Evolutionary conservation across 164 flowering plant species (phyloP), one percentile per base, ranked within the genome.

Genomic region (Piper longum): DNA sequence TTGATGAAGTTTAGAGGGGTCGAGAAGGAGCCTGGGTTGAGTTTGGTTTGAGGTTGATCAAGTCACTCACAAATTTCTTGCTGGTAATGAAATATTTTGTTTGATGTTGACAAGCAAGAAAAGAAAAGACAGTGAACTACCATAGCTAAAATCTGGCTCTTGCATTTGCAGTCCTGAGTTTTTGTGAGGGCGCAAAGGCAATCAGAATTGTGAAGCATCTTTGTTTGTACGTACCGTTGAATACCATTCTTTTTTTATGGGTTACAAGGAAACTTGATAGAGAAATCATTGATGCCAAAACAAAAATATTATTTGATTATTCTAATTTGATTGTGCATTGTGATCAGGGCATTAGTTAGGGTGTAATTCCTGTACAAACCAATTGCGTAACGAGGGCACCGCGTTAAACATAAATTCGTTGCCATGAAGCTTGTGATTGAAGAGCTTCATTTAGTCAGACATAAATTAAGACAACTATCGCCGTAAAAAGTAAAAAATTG

Each of bases 161-260:
- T 64, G 71, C 74, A 16, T 72, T 67, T 61, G 65, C 62, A 11
- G 43, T 67, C 12, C 64, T 67, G n/a, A 26, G 41, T 9, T 57
- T 57, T 19, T 16, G 42, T 11, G 60, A 56, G 39, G 41, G 43
- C 44, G 52, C 60, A 4, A 48, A 13, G 39, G 44, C 67, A 8
- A 67, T 72, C 39, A 67, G 71, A 57, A 48, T 72, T 55, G 66
- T 78, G 77, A 82, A 82, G 70, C 80, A 82, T 70, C 79, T 82
- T 63, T 65, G 86, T 40, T 77, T 75, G 56, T 82, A 82, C 64
- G 36, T 26, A 26, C 36, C 36, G 55, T 63, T 8, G 84, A 82
- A 62, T 82, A 81, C 62, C 83, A 82, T 68, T 54, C 56, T 59
- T 80, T 82, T 69, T 78, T 82, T 81, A 80, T 80, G 74, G 51